These are phyloP conservation scores for Cunninghamia lanceolata DNA, from an alignment of 75 land plant species.

Conservation along the genomic window DNA sequence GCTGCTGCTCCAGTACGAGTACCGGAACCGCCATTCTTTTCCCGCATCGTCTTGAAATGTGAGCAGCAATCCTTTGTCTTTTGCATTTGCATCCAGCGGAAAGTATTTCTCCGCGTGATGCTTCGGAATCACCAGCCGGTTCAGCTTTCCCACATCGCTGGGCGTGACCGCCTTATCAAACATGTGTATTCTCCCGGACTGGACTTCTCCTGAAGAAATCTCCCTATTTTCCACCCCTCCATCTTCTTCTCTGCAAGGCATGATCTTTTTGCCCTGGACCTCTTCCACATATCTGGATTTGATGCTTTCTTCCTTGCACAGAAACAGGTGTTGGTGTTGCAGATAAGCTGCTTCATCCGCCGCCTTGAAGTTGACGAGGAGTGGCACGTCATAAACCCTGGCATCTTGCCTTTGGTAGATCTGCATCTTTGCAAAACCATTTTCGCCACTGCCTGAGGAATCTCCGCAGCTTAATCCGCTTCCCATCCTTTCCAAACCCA, in stretches of 20 bases:
- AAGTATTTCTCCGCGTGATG: constrained; percentile 31
- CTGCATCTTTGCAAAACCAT: background rate
- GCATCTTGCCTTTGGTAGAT: too few relatives aligned
- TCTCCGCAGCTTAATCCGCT: background rate
- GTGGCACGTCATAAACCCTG: too few relatives aligned
- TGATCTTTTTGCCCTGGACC: too few relatives aligned
- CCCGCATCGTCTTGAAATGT: constrained; percentile 30
- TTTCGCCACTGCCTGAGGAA: too few relatives aligned
- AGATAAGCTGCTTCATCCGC: too few relatives aligned
- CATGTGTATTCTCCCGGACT: constrained; percentile 21
- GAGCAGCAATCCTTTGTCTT: constrained; percentile 32
- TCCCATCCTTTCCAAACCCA: background rate
- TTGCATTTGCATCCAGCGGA: constrained; percentile 23
- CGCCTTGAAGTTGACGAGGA: too few relatives aligned
- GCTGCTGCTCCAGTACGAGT: constrained; percentile 55
- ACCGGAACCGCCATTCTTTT: constrained; percentile 43
- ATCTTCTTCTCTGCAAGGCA: too few relatives aligned
- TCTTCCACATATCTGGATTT: too few relatives aligned
- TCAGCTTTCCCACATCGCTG: constrained; percentile 51
- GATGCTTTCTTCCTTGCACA: too few relatives aligned
- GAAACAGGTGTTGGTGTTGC: too few relatives aligned
- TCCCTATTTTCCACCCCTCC: background rate
- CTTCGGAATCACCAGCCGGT: constrained; percentile 49
- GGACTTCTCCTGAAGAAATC: too few relatives aligned
- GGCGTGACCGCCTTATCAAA: constrained; percentile 48